Evolutionary conservation across 441 rosid genomes (phyloP).

Genomic region (Pelargonium citronellum): DNA sequence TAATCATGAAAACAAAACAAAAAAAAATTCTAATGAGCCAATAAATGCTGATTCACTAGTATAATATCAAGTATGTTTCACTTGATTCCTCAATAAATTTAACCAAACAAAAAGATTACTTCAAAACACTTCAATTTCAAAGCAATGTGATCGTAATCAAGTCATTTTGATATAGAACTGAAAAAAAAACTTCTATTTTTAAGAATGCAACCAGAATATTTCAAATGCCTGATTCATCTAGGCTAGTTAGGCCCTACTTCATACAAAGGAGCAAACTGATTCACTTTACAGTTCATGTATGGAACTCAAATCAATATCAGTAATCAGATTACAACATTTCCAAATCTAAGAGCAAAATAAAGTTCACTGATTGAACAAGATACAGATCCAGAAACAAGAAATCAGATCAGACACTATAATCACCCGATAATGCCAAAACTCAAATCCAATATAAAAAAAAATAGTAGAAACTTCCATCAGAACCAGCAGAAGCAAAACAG

Average conservation of each 20-base stretch:
- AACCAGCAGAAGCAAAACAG: too few species aligned
- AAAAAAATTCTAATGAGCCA: neutral
- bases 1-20: neutral
- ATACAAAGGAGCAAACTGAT: neutral
- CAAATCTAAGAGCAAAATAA: neutral
- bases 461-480: too few species aligned
- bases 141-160: neutral
- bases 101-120: too few species aligned
- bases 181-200: neutral
- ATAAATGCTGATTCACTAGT: neutral
- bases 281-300: neutral
- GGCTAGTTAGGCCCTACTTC: neutral
- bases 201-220: neutral
- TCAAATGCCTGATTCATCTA: neutral
- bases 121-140: neutral
- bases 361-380: neutral
- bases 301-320: neutral
- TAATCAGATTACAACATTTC: neutral
- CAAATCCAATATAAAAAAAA: neutral
- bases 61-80: neutral
- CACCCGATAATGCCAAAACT: neutral
- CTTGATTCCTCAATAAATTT: neutral
- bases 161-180: neutral
- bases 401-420: neutral
- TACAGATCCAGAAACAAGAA: neutral